Evolutionary conservation across 352 stramenopile genomes (phyloP).

Genomic region (Globisporangium megalacanthum): DNA sequence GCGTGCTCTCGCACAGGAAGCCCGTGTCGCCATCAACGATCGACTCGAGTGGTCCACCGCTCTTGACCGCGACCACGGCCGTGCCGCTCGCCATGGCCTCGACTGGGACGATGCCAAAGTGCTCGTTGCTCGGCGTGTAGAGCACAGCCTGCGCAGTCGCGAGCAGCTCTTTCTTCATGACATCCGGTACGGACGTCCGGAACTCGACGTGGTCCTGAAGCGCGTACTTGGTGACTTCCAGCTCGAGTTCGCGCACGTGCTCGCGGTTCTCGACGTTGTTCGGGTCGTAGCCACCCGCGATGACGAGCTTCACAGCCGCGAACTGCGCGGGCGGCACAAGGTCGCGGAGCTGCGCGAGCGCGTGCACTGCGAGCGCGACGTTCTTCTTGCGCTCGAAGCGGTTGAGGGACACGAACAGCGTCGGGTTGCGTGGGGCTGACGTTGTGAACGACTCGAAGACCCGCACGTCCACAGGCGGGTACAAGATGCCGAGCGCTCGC

Average conservation of each 20-base stretch:
- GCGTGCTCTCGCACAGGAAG: constrained; percentile 65
- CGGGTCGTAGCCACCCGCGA: constrained; percentile 96
- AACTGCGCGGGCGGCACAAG: constrained; percentile 34
- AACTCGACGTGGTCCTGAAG: constrained; percentile 83
- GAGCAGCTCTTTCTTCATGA: constrained; percentile 85
- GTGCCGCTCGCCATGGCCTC: constrained; percentile 96
- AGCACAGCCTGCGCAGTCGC: constrained; percentile 83
- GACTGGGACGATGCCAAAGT: constrained; percentile 99
- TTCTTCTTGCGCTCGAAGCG: constrained; percentile 99
- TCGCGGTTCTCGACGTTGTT: constrained; percentile 96
- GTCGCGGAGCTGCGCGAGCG: constrained; percentile 53
- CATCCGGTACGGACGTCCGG: constrained; percentile 84
- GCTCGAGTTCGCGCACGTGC: constrained; percentile 88
- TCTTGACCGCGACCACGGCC: constrained; percentile 93
- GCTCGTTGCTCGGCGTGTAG: constrained; percentile 96
- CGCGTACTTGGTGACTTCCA: constrained; percentile 47
- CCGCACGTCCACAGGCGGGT: constrained; percentile 91
- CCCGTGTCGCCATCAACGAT: constrained; percentile 87
- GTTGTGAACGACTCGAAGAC: constrained; percentile 42
- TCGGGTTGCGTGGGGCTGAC: constrained; percentile 28
- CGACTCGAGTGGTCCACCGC: constrained; percentile 95
- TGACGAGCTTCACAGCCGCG: constrained; percentile 77
- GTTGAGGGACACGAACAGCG: constrained; percentile 95
- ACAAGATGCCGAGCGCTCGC: constrained; percentile 85
- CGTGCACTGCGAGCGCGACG: constrained; percentile 86